Base-by-base conservation (phyloP, 1,284 basidiomycete genomes). In the Clitocybe nebularis region DNA sequence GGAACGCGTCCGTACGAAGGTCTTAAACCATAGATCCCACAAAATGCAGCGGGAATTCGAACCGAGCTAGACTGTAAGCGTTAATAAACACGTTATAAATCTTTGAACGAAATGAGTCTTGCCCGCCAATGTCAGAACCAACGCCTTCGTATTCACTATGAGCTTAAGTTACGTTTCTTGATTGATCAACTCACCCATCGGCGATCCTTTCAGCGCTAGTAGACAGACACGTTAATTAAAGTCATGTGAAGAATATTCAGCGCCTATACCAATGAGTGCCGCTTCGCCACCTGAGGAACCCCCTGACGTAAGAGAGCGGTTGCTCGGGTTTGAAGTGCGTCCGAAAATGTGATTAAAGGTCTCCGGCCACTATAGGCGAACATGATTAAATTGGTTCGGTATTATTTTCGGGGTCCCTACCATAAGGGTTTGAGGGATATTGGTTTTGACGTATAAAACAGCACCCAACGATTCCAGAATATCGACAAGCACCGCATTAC, bases 1-100 rank as follows among this genome's bases (percentile, higher is more conserved):
- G 89, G 85, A 22, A 90, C 67, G 4, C 89, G 77, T 20, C 77
- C 74, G 47, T 72, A 83, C 1, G 82, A 85, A 0, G 87, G 85
- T 14, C 83, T 76, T 21, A 92, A 64, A 5, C 77, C 79, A 55
- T 85, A 91, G 10, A 84, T 53, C 1, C 84, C 84, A 49, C 73
- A 76, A 49, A 84, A 77, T 0, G 77, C 69, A 4, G 80, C 64
- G 3, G 89, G 89, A 42, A 87, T 82, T 10, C 86, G 80, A 43
- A 88, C 62, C 11, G 81, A 84, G 5, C 81, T 81, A 39, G n/a
- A 7, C 7, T 11, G 22, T 17, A 4, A 14, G 11, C 24, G 17
- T 25, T 16, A 24, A 16, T 11, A 39, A 19, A 24, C n/a, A 21
- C 19, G 16, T 19, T 14, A 16, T 16, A 8, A 14, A 22, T 6